Base-by-base conservation (phyloP, 768 basidiomycete species). In the Mycena sanguinolenta region DNA sequence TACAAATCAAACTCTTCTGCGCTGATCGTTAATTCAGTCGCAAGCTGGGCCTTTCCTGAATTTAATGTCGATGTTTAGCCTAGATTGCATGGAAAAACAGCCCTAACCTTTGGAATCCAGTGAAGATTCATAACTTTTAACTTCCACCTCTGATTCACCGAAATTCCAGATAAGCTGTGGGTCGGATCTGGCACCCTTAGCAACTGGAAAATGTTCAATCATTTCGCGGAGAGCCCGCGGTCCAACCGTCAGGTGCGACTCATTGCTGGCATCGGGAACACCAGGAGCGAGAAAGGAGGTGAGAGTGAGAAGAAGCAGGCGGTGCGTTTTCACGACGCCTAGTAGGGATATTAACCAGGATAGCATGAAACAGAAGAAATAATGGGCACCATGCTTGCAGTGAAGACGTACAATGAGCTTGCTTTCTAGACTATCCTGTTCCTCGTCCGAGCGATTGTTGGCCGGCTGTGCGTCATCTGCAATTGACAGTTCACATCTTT, bases 241-340 rank as follows among this genome's bases (percentile, higher is more conserved):
- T 14, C 92, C 92, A 65, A 96, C 90, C 9, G 85, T 89, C 16
- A 95, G 77, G 27, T 84, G 86, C 25, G 93, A 93, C 80, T 92
- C 89, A 49, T 85, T 84, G 2, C 80, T 73, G 13, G 84, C 77
- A 59, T 91, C 88, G 4, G 90, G 89, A n/a, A 87, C 79, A n/a
- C 85, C 87, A 5, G 94, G 95, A 3, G 90, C 87, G 77, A 92
- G 82, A 44, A 92, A 84, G 23, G 89, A 84, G 3, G 85, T 85
- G 39, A 89, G 87, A 3, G 87, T 84, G 55, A 88, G 83, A 21
- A 95, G 81, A 21, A 90, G 83, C 13, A 95, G 81, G 21, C 90
- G 87, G 80, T 96, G 95, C 0, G 95, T 96, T 81, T 95, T 95
- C 16, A 92, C 81, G 63, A 95, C 90, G 50, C 93, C 94, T 95